Conservation (phyloP, 495 filamentous ascomycete genomes). For the Neurospora sp. region DNA sequence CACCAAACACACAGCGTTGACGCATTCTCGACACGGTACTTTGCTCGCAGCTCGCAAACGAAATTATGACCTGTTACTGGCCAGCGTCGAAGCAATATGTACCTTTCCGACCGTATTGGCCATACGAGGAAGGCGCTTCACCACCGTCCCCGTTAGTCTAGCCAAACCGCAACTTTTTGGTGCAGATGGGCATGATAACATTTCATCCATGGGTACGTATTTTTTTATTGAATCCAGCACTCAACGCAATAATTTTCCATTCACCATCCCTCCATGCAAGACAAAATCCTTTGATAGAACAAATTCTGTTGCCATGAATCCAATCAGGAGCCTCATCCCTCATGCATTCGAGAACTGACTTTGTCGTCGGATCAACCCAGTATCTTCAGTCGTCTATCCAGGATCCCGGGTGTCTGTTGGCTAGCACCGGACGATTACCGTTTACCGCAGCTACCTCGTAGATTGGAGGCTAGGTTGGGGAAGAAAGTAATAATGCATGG, state of each 20-base stretch:
- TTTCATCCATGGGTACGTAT: neutral
- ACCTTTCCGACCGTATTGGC: neutral
- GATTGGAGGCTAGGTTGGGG: neutral
- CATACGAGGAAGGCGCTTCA: neutral
- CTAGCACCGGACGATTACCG: neutral
- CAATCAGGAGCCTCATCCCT: neutral
- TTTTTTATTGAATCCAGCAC: neutral
- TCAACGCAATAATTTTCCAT: neutral
- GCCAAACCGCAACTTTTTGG: neutral
- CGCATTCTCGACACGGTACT: neutral
- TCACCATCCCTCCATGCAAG: neutral
- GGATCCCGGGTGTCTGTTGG: neutral
- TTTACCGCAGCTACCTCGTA: neutral
- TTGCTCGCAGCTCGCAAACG: neutral
- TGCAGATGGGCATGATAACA: neutral
- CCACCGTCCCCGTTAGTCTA: neutral
- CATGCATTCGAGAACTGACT: neutral
- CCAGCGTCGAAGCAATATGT: neutral
- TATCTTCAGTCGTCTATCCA: neutral
- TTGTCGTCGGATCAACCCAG: neutral
- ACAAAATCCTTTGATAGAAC: neutral
- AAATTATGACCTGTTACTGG: neutral
- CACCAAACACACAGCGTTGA: neutral
- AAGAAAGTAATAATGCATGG: neutral
- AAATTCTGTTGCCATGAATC: neutral